Evolutionary conservation across 2,329 filamentous ascomycete genomes (phyloP).

Genomic region (Byssothecium circinans): DNA sequence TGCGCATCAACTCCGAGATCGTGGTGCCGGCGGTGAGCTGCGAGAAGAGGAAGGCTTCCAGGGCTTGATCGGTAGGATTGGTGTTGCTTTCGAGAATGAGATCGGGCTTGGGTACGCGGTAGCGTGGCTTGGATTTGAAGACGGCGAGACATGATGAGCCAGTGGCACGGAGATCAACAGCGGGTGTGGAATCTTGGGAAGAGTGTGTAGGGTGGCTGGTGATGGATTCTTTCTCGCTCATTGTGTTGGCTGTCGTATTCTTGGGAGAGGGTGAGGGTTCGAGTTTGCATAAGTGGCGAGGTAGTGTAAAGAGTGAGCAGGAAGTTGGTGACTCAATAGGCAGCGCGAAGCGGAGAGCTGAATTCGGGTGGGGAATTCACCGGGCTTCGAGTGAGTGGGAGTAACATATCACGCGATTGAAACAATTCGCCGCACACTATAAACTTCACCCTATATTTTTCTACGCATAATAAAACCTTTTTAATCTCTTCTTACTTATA

Average conservation of each 20-base stretch:
- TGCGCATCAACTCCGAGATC: background rate
- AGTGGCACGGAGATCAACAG: too few relatives aligned
- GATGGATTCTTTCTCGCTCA: background rate
- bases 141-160: background rate
- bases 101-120: background rate
- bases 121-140: background rate
- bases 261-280: background rate
- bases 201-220: too few relatives aligned
- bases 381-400: too few relatives aligned
- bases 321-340: too few relatives aligned
- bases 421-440: too few relatives aligned
- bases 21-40: background rate
- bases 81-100: conserved; percentile 1
- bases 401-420: too few relatives aligned
- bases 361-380: too few relatives aligned
- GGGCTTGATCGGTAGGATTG: background rate
- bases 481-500: too few relatives aligned
- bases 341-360: too few relatives aligned
- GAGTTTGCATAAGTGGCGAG: background rate
- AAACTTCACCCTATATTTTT: too few relatives aligned
- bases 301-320: background rate
- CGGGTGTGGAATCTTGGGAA: too few relatives aligned
- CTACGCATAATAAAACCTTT: too few relatives aligned
- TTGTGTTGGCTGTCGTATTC: background rate
- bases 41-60: background rate